A percentile compares a stretch with the other conserved stretches of the same genome.
phyloP scores from a whole-genome alignment of 2,329 filamentous ascomycete species.

The Diaporthe caulivora region DNA sequence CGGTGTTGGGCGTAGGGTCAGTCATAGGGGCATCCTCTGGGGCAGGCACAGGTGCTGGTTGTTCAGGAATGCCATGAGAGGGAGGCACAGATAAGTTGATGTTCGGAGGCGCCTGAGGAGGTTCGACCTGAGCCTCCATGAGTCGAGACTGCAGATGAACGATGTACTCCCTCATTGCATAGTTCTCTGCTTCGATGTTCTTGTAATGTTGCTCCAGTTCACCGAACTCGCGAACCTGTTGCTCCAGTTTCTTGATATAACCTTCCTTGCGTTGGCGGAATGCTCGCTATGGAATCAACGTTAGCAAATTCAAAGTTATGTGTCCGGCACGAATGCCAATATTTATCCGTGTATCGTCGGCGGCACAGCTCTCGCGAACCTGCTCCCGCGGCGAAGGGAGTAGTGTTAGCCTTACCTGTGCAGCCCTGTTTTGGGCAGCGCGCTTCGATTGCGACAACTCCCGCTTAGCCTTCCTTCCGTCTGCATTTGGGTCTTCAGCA shows the following conservation, averaged over 20 bases:
- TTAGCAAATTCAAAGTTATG: neutral
- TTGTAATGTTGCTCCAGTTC: constrained; percentile 84
- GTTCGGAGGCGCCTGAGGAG: constrained; percentile 85
- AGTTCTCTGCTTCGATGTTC: constrained; percentile 88
- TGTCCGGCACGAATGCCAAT: neutral
- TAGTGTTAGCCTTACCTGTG: constrained; percentile 77
- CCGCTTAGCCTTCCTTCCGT: constrained; percentile 84
- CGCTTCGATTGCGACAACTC: constrained; percentile 96
- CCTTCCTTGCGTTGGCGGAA: constrained; percentile 98
- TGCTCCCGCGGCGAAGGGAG: constrained; percentile 31
- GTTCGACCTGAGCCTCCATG: constrained; percentile 85
- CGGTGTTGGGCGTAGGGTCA: constrained; percentile 40
- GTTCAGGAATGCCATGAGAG: constrained; percentile 31
- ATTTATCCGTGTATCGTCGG: constrained; percentile 42
- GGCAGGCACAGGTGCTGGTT: constrained; percentile 15
- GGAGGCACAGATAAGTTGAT: constrained; percentile 69
- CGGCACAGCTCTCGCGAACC: constrained; percentile 34
- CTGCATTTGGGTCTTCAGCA: constrained; percentile 48
- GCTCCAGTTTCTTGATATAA: constrained; percentile 97
- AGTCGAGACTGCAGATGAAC: constrained; percentile 89
- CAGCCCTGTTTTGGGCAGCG: constrained; percentile 95
- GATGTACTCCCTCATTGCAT: constrained; percentile 90
- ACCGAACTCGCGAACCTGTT: constrained; percentile 86
- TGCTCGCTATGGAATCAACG: constrained; percentile 73
- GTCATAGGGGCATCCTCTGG: constrained; percentile 37